These are phyloP conservation scores for Fusarium multiceps DNA, from an alignment of 2,329 filamentous ascomycete genomes.

Conservation along the genomic window DNA sequence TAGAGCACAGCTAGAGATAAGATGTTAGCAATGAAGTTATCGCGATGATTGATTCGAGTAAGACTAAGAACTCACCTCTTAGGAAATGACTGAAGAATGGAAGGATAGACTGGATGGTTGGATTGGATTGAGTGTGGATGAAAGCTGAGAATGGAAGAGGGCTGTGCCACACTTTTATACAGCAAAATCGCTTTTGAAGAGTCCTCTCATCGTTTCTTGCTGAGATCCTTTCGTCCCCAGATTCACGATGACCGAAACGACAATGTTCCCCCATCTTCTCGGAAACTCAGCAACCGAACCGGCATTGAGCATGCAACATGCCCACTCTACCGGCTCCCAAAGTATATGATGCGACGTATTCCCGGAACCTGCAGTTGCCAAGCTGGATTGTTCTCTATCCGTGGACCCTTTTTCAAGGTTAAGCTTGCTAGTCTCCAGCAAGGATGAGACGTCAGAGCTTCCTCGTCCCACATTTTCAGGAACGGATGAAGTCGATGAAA, in stretches of 20 bases:
- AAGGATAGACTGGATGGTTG: conserved; percentile 16
- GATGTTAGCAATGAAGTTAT: background rate
- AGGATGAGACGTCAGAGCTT: conserved; percentile 14
- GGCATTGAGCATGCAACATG: background rate
- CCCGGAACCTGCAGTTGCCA: conserved; percentile 4
- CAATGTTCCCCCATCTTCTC: conserved; percentile 18
- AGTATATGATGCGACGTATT: conserved; percentile 4
- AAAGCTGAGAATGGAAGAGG: background rate
- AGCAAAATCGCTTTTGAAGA: background rate
- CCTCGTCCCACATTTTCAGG: background rate
- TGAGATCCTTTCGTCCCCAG: conserved; percentile 8
- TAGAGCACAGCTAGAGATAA: conserved; percentile 31
- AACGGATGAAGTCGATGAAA: background rate
- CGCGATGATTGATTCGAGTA: background rate
- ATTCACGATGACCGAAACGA: conserved; percentile 1
- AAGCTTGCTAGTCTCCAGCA: background rate
- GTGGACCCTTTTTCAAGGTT: background rate
- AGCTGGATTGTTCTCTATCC: conserved; percentile 22
- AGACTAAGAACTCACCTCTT: conserved; percentile 23
- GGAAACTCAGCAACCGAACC: conserved; percentile 20
- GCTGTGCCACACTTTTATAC: conserved; percentile 20
- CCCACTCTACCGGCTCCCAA: background rate
- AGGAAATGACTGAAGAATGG: conserved; percentile 37
- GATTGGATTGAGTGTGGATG: conserved; percentile 9
- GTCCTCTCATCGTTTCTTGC: background rate